These are phyloP conservation scores for Exophiala alcalophila DNA, from an alignment of 2,329 filamentous ascomycete genomes.

Conservation along the genomic window DNA sequence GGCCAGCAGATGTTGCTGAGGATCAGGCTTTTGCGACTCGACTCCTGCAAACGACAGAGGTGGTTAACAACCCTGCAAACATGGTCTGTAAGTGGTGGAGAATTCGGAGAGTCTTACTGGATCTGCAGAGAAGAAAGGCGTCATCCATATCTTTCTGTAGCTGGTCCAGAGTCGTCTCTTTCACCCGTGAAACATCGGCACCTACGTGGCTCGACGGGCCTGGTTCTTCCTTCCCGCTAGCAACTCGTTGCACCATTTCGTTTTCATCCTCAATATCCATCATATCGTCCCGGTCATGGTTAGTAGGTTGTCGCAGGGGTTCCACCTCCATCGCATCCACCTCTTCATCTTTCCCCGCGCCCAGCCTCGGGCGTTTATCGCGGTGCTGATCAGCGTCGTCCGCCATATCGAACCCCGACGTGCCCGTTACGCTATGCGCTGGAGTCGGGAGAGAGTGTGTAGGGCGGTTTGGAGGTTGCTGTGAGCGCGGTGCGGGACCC, in stretches of 20 bases:
- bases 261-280: conserved; percentile 14
- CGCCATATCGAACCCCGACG: conserved; percentile 36
- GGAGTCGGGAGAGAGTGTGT: conserved; percentile 46
- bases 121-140: conserved; percentile 50
- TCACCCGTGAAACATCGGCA: conserved; percentile 2
- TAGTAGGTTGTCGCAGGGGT: conserved; percentile 17
- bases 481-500: conserved; percentile 42
- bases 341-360: conserved; percentile 10
- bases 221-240: too few relatives aligned
- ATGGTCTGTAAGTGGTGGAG: conserved; percentile 35
- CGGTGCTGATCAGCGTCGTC: conserved; percentile 33
- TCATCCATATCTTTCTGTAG: conserved; percentile 47
- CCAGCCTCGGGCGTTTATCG: conserved; percentile 28
- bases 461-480: conserved; percentile 39
- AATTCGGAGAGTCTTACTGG: conserved; percentile 49
- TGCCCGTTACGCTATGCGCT: conserved; percentile 44
- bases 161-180: conserved; percentile 40
- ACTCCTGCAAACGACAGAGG: conserved; percentile 39
- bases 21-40: conserved; percentile 54
- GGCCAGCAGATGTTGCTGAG: conserved; percentile 57
- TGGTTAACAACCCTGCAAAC: conserved; percentile 43
- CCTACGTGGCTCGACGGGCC: not conserved
- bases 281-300: conserved; percentile 28
- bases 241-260: too few relatives aligned
- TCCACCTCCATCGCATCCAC: conserved; percentile 26